phyloP scores from a whole-genome alignment of 2,329 filamentous ascomycete genomes.

The Clonostachys rosea region DNA sequence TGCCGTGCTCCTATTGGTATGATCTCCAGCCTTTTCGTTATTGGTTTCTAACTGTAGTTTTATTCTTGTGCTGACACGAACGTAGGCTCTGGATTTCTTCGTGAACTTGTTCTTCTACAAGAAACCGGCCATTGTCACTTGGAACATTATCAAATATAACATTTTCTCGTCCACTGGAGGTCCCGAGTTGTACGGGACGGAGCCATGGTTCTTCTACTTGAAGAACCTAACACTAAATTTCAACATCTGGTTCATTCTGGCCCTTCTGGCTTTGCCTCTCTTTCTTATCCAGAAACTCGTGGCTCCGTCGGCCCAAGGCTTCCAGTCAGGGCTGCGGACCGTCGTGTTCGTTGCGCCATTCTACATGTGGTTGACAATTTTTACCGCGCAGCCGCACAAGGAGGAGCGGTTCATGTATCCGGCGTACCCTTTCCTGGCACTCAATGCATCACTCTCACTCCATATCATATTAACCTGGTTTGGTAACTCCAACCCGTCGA shows the following conservation, averaged over 20 bases:
- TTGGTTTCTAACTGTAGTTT: background rate
- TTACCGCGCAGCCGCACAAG: constrained; percentile 91
- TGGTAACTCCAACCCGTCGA: constrained; percentile 64
- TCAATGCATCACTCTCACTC: constrained; percentile 82
- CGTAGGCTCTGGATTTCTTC: constrained; percentile 60
- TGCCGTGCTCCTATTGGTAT: constrained; percentile 65
- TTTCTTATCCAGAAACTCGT: constrained; percentile 69
- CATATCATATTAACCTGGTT: constrained; percentile 76
- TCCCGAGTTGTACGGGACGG: constrained; percentile 89
- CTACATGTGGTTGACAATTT: constrained; percentile 91
- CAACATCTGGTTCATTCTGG: constrained; percentile 87
- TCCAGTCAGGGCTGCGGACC: constrained; percentile 68
- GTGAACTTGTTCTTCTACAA: constrained; percentile 85
- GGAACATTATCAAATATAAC: constrained; percentile 96
- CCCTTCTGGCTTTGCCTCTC: constrained; percentile 68
- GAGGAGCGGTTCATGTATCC: constrained; percentile 99
- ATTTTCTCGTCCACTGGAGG: constrained; percentile 79
- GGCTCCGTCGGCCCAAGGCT: constrained; percentile 54
- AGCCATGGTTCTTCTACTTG: constrained; percentile 96
- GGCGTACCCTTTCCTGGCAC: constrained; percentile 80
- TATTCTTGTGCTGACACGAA: background rate
- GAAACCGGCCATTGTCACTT: constrained; percentile 70
- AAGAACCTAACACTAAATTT: constrained; percentile 91
- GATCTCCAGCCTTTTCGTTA: constrained; percentile 15
- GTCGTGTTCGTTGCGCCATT: constrained; percentile 79